Evolutionary conservation across 345 rosid species (phyloP), one percentile per base, ranked within the genome.

Genomic region (Citrus trifoliata): DNA sequence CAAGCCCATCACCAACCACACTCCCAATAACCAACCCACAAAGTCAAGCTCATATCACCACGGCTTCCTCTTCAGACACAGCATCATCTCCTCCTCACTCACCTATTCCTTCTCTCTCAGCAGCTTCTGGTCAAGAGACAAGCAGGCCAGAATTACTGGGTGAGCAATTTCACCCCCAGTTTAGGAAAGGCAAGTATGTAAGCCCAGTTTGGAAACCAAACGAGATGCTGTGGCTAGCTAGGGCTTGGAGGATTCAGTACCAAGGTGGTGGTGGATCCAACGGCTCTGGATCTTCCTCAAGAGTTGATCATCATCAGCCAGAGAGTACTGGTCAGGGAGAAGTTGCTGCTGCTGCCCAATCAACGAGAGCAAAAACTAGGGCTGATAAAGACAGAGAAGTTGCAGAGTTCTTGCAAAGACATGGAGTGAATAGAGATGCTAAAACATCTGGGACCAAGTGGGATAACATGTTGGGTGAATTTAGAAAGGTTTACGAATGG

Each of bases 391-490:
- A 96, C 77, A 86, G 88, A 65, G 98, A 94, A 74, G 99, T 96
- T n/a, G 98, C 98, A 0, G 99, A 93, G 76, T 96, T 83, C 78
- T 69, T 96, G 79, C 90, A 89, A 83, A 87, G 85, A 32, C 95
- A 96, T 24, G 98, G 97, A 4, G 82, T 96, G 25, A 91, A 86
- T 72, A 86, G 99, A 71, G 99, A 96, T 76, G 88, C 98, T 4
- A 96, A 96, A 83, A 96, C 97, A 5, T 97, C 99, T 12, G 97
- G 98, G 38, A 96, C 99, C 12, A 96, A 96, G 77, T 96, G 99
- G 99, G 99, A 96, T 82, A 96, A 96, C 79, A 96, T 96, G 99
- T 83, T 96, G 77, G 99, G 99, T 18, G 99, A 96, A 85, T 96
- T 94, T 56, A 86, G 98, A 78, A 96, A 94, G 77, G 99, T 96